These are phyloP conservation scores for Acanthamoeba royreba DNA, from an alignment of 208 protist genomes.

Conservation along the genomic window DNA sequence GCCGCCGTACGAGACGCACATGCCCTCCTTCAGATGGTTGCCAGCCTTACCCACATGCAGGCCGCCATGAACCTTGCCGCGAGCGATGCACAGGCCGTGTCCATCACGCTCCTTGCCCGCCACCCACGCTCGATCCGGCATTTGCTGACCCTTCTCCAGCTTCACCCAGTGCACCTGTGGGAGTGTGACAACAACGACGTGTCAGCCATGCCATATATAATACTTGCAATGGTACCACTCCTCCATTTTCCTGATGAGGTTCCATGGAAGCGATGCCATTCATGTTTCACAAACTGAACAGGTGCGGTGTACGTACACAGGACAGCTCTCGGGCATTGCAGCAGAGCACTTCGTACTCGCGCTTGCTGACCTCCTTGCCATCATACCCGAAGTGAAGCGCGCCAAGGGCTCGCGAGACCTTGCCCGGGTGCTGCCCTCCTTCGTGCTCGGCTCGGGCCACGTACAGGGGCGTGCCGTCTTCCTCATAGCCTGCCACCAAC, in stretches of 20 bases:
- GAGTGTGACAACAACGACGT: background rate
- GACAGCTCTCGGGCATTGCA: background rate
- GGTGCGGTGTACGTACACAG: background rate
- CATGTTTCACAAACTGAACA: no score
- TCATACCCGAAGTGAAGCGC: background rate
- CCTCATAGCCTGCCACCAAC: background rate
- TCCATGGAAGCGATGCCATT: no score
- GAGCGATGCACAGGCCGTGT: background rate
- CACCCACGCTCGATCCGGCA: background rate
- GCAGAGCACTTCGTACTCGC: conserved; percentile 9
- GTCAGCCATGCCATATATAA: no score
- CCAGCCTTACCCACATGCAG: background rate
- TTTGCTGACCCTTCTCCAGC: background rate
- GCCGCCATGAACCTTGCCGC: background rate
- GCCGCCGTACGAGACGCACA: background rate
- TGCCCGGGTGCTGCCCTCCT: background rate
- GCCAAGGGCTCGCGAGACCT: background rate
- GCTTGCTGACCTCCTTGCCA: background rate
- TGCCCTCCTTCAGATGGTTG: background rate
- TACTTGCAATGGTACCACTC: no score
- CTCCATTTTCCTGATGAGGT: no score
- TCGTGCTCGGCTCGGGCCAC: background rate
- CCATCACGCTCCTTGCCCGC: background rate
- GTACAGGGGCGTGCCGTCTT: background rate
- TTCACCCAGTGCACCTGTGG: background rate